Percentiles rank a stretch among this genome's conserved stretches.
These are phyloP conservation scores for Lactifluus piperatus DNA, from an alignment of 768 basidiomycete species.

Conservation along the genomic window DNA sequence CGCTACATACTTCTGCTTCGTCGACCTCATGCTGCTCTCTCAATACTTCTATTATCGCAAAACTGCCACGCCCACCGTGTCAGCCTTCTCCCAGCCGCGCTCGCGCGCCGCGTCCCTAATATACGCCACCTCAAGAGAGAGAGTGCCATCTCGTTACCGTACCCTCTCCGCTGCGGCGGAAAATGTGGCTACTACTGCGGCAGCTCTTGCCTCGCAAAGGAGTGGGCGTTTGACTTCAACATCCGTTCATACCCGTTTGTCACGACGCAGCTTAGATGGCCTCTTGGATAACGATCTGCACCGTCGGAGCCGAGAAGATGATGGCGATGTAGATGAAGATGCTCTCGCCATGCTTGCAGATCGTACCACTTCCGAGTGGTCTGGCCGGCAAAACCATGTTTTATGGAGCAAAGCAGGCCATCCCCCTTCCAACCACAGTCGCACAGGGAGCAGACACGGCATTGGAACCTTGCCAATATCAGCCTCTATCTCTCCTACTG, in stretches of 20 bases:
- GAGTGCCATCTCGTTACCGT: constrained; percentile 53
- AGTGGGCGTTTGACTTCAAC: constrained; percentile 30
- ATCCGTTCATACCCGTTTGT: constrained; percentile 25
- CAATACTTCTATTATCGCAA: constrained; percentile 77
- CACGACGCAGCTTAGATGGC: constrained; percentile 25
- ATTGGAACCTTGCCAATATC: constrained; percentile 23
- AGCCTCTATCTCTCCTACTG: constrained; percentile 23
- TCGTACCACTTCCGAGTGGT: constrained; percentile 68
- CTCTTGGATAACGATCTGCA: constrained; percentile 21
- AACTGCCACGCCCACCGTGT: constrained; percentile 28
- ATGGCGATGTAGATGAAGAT: constrained; percentile 41
- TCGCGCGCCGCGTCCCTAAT: constrained; percentile 32
- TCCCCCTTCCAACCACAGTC: constrained; percentile 24
- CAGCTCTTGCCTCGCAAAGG: constrained; percentile 58
- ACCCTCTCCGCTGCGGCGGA: constrained; percentile 61
- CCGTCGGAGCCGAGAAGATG: constrained; percentile 29
- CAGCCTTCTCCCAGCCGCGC: constrained; percentile 32
- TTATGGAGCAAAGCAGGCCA: constrained; percentile 61
- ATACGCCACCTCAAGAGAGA: constrained; percentile 44
- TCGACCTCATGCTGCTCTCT: constrained; percentile 65
- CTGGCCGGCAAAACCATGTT: constrained; percentile 41
- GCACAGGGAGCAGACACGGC: constrained; percentile 26
- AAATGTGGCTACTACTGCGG: constrained; percentile 56
- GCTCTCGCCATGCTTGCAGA: constrained; percentile 53
- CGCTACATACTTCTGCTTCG: constrained; percentile 80